These are phyloP conservation scores for Blastobotrys mokoenaii DNA, from an alignment of 805 yeast species.

Conservation along the genomic window DNA sequence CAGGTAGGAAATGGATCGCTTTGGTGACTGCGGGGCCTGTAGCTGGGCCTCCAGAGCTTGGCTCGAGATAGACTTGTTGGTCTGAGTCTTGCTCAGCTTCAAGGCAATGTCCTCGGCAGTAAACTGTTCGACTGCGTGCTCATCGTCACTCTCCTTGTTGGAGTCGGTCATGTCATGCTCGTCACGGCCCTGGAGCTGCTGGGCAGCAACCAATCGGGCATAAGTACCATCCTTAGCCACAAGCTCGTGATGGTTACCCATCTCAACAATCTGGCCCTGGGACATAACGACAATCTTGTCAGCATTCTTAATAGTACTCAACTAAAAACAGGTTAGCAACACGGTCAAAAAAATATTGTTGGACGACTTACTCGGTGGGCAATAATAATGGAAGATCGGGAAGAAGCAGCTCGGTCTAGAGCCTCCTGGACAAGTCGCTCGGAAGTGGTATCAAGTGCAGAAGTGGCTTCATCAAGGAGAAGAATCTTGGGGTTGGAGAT, in stretches of 20 bases:
- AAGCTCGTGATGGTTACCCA: slow-evolving; percentile 35
- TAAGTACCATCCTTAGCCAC: slow-evolving; percentile 24
- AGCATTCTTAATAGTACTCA: slow-evolving; percentile 50
- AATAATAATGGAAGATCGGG: slow-evolving; percentile 45
- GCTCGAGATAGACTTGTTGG: slow-evolving; percentile 11
- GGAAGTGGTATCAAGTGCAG: slow-evolving; percentile 45
- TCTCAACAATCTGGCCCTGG: slow-evolving; percentile 43
- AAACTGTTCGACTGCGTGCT: slow-evolving; percentile 7
- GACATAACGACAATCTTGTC: slow-evolving; percentile 45
- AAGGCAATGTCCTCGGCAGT: slow-evolving; percentile 8
- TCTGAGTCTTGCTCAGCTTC: slow-evolving; percentile 7
- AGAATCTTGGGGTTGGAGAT: slow-evolving; percentile 53
- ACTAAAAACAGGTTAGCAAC: slow-evolving; percentile 3
- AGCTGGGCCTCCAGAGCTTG: slow-evolving; percentile 10
- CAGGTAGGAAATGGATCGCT: slow-evolving; percentile 6
- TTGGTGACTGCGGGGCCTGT: neutral
- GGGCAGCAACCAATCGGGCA: slow-evolving; percentile 30
- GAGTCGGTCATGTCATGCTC: slow-evolving; percentile 1
- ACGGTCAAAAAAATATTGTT: no score
- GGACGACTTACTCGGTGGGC: slow-evolving; percentile 37
- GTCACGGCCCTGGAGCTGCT: slow-evolving; percentile 19
- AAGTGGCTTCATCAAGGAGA: slow-evolving; percentile 58
- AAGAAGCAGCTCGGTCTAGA: slow-evolving; percentile 28
- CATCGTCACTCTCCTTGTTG: slow-evolving; percentile 15
- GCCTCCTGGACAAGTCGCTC: slow-evolving; percentile 37